phyloP scores from a whole-genome alignment of 2,329 filamentous ascomycete genomes.

The Stenocarpella maydis region DNA sequence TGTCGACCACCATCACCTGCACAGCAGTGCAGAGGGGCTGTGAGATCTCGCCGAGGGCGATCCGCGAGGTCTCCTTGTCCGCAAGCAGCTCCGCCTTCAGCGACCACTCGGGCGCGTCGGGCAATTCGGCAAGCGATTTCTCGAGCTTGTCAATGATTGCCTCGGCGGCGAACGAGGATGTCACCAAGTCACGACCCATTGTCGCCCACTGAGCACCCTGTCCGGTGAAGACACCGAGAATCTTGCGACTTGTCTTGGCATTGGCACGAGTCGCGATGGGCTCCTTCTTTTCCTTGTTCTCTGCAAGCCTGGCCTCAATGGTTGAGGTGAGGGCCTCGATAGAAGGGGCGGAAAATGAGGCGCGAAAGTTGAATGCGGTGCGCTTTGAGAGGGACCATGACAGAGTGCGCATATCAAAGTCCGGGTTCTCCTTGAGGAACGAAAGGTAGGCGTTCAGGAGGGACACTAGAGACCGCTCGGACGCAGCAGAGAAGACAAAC shows the following conservation, averaged over 20 bases:
- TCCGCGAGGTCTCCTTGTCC: not conserved
- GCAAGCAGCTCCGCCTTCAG: slow-evolving; percentile 12
- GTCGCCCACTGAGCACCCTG: slow-evolving; percentile 28
- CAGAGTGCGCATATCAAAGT: not conserved
- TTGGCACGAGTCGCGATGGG: not conserved
- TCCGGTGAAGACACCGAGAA: slow-evolving; percentile 15
- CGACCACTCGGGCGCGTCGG: slow-evolving; percentile 17
- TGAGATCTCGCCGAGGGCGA: slow-evolving; percentile 37
- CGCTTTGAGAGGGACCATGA: not conserved
- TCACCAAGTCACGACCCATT: slow-evolving; percentile 37
- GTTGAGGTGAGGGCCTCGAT: slow-evolving; percentile 1
- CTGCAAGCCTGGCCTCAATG: not conserved
- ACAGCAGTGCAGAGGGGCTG: slow-evolving; percentile 44
- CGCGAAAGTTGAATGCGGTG: slow-evolving; percentile 1
- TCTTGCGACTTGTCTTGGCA: not conserved
- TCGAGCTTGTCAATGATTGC: not conserved
- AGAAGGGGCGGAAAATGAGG: slow-evolving; percentile 33
- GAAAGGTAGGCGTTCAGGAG: slow-evolving; percentile 28
- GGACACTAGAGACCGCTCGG: slow-evolving; percentile 35
- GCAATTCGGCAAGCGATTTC: not conserved
- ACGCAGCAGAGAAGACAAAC: not conserved
- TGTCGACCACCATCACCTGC: slow-evolving; percentile 48
- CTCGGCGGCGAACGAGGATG: not conserved
- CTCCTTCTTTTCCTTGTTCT: not conserved
- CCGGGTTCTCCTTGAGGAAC: not conserved